Percentiles rank a stretch among this genome's conserved stretches.
Conservation (phyloP, 805 yeast species). For the Scheffersomyces ergatensis region DNA sequence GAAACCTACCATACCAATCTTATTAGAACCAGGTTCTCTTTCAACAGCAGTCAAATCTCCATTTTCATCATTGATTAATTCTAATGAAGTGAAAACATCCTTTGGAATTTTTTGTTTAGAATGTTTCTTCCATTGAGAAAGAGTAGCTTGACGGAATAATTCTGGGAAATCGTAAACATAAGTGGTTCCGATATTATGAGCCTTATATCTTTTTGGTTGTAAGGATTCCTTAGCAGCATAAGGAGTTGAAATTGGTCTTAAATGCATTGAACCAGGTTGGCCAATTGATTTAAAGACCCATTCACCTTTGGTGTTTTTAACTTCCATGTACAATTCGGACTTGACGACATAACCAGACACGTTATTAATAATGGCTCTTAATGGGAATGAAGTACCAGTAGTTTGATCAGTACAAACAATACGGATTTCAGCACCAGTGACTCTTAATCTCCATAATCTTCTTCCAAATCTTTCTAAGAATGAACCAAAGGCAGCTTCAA, state of each 20-base stretch:
- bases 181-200: constrained; percentile 97
- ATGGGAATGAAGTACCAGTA: constrained; percentile 88
- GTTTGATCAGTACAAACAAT: constrained; percentile 89
- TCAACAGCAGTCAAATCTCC: constrained; percentile 81
- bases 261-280: constrained; percentile 94
- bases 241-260: constrained; percentile 93
- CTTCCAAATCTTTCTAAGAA: constrained; percentile 97
- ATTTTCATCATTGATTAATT: constrained; percentile 80
- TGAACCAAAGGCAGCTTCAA: constrained; percentile 96
- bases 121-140: constrained; percentile 77
- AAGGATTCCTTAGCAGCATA: constrained; percentile 97
- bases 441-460: constrained; percentile 93
- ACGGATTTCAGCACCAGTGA: constrained; percentile 96
- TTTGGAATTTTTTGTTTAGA: constrained; percentile 65
- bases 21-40: constrained; percentile 96
- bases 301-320: constrained; percentile 86
- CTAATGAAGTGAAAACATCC: constrained; percentile 74
- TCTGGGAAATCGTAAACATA: constrained; percentile 99
- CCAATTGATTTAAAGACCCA: constrained; percentile 98
- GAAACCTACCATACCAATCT: constrained; percentile 98
- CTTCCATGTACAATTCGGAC: constrained; percentile 92
- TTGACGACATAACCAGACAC: constrained; percentile 97
- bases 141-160: constrained; percentile 88
- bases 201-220: constrained; percentile 98
- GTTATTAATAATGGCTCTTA: constrained; percentile 94